Percentiles rank a stretch among this genome's conserved stretches.
Evolutionary conservation across 345 rosid genomes (phyloP).

Genomic region (Chamaenerion angustifolium): DNA sequence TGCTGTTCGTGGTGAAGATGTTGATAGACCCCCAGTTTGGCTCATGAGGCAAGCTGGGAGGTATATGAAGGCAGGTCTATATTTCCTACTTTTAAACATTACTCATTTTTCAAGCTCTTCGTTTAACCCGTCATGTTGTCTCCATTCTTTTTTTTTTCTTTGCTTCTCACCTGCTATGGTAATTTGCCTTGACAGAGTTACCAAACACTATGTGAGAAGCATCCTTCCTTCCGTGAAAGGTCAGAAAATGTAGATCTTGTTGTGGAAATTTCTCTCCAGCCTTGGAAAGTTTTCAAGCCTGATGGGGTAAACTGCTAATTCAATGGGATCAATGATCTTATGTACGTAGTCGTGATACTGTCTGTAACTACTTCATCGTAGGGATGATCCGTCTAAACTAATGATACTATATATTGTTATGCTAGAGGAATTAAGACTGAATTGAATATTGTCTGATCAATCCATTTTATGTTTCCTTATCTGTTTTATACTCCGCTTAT

Average conservation of each 20-base stretch:
- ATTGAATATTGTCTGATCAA: not conserved
- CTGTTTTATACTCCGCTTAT: slow-evolving; percentile 3
- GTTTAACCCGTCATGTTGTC: not conserved
- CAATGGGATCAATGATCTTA: not conserved
- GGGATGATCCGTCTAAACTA: not conserved
- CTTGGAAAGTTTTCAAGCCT: slow-evolving; percentile 92
- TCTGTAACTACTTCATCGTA: not conserved
- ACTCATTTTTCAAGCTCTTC: not conserved
- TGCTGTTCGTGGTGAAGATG: slow-evolving; percentile 84
- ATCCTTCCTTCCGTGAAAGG: slow-evolving; percentile 88
- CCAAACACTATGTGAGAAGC: slow-evolving; percentile 68
- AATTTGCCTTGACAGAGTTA: slow-evolving; percentile 49
- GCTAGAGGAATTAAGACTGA: not conserved
- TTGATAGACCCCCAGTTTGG: slow-evolving; percentile 99
- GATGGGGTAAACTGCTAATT: slow-evolving; percentile 55
- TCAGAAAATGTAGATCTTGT: slow-evolving; percentile 96
- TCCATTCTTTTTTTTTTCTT: slow-evolving; percentile 2
- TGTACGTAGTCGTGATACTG: not conserved
- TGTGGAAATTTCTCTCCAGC: slow-evolving; percentile 88
- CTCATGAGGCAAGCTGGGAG: slow-evolving; percentile 99
- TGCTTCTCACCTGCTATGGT: not conserved
- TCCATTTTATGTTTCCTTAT: slow-evolving; percentile 3
- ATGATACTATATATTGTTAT: not conserved
- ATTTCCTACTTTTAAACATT: too few species aligned
- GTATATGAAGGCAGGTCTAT: slow-evolving; percentile 92